Evolutionary conservation across 2,329 filamentous ascomycete genomes (phyloP).

Genomic region (Claviceps lovelessii): DNA sequence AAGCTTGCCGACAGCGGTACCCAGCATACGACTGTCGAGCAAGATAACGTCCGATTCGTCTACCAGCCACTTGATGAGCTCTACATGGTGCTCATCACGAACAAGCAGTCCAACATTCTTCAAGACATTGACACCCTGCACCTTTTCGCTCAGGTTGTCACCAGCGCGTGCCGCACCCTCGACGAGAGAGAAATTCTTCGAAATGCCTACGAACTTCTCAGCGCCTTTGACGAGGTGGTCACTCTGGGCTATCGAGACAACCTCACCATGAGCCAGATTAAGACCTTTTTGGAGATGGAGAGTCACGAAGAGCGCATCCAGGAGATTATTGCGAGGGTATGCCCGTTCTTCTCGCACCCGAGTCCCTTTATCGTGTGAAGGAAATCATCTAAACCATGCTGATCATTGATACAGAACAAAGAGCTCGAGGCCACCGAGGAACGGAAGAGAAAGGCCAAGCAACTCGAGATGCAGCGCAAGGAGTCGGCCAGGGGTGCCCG

Average conservation of each 20-base stretch:
- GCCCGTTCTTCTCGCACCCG: conserved; percentile 8
- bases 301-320: conserved; percentile 98
- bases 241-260: conserved; percentile 94
- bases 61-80: conserved; percentile 98
- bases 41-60: conserved; percentile 98
- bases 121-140: conserved; percentile 98
- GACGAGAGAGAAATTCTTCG: conserved; percentile 91
- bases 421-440: conserved; percentile 96
- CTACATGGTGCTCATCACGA: conserved; percentile 99
- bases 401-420: conserved; percentile 57
- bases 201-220: conserved; percentile 91
- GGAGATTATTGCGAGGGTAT: conserved; percentile 84
- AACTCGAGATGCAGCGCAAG: conserved; percentile 96
- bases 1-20: conserved; percentile 93
- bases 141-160: conserved; percentile 92
- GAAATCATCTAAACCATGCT: conserved; percentile 7
- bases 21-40: conserved; percentile 95
- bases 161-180: conserved; percentile 86
- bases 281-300: conserved; percentile 98
- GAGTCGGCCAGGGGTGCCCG: conserved; percentile 72
- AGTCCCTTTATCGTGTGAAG: background rate
- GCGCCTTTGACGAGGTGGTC: conserved; percentile 93
- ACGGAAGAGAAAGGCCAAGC: conserved; percentile 96
- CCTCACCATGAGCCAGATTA: conserved; percentile 90
- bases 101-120: conserved; percentile 96